Evolutionary conservation across 345 rosid species (phyloP).

Genomic region (Boechera stricta): DNA sequence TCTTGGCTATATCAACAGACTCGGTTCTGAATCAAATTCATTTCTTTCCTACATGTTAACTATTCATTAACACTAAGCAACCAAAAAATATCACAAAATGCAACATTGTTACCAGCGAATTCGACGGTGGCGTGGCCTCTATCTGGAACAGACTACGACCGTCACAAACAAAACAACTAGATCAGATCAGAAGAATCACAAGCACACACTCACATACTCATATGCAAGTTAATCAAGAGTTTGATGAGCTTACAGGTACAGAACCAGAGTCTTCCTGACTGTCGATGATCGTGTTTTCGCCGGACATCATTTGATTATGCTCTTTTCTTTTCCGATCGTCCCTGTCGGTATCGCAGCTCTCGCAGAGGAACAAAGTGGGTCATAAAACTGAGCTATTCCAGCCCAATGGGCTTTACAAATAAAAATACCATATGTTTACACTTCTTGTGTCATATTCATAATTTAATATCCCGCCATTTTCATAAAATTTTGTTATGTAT

Average conservation of each 20-base stretch:
- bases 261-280: constrained; percentile 83
- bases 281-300: constrained; percentile 79
- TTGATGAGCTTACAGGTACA: constrained; percentile 64
- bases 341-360: not conserved
- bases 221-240: not conserved
- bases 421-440: too few species aligned
- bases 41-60: not conserved
- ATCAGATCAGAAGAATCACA: constrained; percentile 42
- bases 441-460: too few species aligned
- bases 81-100: constrained; percentile 3
- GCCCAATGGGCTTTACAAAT: constrained; percentile 20
- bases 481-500: not conserved
- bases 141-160: constrained; percentile 79
- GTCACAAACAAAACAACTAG: constrained; percentile 30
- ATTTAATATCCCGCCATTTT: not conserved
- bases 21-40: not conserved
- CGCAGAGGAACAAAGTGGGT: not conserved
- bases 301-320: constrained; percentile 66
- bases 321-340: not conserved
- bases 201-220: not conserved
- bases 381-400: not conserved
- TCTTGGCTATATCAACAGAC: too few species aligned
- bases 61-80: not conserved
- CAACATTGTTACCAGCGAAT: constrained; percentile 60
- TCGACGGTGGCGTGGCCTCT: constrained; percentile 67